Evolutionary conservation across 768 basidiomycete genomes (phyloP), one percentile per base, ranked within the genome.

Genomic region (Mycena galericulata): DNA sequence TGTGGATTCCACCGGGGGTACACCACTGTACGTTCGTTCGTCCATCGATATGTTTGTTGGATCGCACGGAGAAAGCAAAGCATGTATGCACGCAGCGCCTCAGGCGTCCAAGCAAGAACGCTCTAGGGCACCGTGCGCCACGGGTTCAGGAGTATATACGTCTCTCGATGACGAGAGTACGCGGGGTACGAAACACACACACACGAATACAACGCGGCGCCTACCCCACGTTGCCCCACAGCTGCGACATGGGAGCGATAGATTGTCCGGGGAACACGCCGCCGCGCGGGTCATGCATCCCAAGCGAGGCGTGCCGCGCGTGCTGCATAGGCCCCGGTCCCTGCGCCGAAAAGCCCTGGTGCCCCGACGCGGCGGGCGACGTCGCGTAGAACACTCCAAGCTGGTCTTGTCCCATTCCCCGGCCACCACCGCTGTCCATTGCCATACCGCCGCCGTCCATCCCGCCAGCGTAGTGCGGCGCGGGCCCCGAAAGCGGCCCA

Each of bases 171-270:
- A 50, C 30, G 30, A 32, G 29, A 32, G 49, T 17, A 50, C 27
- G 14, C 7, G 49, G 27, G 34, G 34, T 36, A 50, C 49, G 49
- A 50, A 20, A 20, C 18, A 20, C 14, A 32, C 49, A 20, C 17
- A 29, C 3, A 29, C 34, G 34, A 38, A 17, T 22, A 14, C 36
- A 40, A 11, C 15, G 29, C 43, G 22, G 9, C 12, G 27, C 5
- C 59, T 62, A 61, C 45, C 66, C 66, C 34, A 56, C 66, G 38
- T 67, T 67, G 32, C 59, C 59, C 66, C 59, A 67, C 51, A 61
- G 45, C 45, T 61, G 59, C 53, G 59, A 67, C 54, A 62, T 46
- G 24, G 54, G 63, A 22, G 63, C n/a, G 30, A 43, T 29, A 26
- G 65, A 47, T 45, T 67, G 66, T 20, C 45, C 54, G n/a, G 46